phyloP scores from a whole-genome alignment of 306 rosid genomes.

The Fragaria ananassa region DNA sequence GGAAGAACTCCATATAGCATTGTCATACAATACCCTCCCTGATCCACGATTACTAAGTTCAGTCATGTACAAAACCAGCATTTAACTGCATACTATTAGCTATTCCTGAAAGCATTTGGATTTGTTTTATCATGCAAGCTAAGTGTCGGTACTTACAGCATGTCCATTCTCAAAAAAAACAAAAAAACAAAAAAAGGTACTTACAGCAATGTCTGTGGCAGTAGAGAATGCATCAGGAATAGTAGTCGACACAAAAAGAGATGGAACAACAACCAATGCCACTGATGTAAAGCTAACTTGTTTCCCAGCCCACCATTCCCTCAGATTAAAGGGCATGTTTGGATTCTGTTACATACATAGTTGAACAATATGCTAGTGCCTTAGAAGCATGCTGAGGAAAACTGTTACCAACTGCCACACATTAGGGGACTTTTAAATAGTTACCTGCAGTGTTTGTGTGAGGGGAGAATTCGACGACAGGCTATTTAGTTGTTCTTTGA shows the following conservation, averaged over 20 bases:
- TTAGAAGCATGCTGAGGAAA: background rate
- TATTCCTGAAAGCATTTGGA: background rate
- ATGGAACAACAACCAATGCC: conserved; percentile 56
- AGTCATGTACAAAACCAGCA: background rate
- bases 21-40: conserved; percentile 86
- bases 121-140: background rate
- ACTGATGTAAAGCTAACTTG: conserved; percentile 42
- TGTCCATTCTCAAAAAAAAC: conserved; percentile 9
- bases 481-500: conserved; percentile 60
- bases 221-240: conserved; percentile 65
- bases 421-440: background rate
- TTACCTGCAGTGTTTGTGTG: conserved; percentile 26
- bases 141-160: background rate
- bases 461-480: conserved; percentile 28
- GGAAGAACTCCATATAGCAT: conserved; percentile 76
- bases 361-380: background rate
- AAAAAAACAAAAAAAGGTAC: background rate
- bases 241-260: conserved; percentile 50
- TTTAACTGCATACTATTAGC: background rate
- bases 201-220: conserved; percentile 47
- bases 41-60: conserved; percentile 9
- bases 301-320: conserved; percentile 56
- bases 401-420: background rate
- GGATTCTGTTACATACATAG: conserved; percentile 10
- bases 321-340: conserved; percentile 16